phyloP scores from a whole-genome alignment of 2,329 filamentous ascomycete species.

The Colletotrichum orchidophilum region DNA sequence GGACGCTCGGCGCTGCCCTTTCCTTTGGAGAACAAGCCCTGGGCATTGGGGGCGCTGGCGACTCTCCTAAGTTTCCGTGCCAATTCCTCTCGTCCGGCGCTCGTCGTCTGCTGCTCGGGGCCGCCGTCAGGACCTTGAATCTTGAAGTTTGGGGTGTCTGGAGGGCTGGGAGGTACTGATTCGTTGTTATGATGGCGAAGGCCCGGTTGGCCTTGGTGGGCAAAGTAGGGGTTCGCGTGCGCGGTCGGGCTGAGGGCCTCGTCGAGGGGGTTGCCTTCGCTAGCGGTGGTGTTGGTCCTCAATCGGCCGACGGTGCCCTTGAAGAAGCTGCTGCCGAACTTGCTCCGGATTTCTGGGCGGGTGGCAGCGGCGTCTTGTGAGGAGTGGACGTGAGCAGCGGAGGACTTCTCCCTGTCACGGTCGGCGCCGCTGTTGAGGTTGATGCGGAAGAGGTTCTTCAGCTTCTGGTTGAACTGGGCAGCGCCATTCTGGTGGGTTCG shows the following conservation, averaged over 20 bases:
- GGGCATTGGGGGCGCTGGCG: slow-evolving; percentile 95
- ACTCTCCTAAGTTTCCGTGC: slow-evolving; percentile 93
- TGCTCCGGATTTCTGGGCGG: slow-evolving; percentile 57
- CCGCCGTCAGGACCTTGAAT: slow-evolving; percentile 73
- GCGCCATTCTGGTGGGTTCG: slow-evolving; percentile 60
- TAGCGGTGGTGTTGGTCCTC: slow-evolving; percentile 89
- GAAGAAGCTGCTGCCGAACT: slow-evolving; percentile 89
- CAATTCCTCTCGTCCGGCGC: slow-evolving; percentile 90
- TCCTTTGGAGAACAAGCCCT: slow-evolving; percentile 80
- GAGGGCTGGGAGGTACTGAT: slow-evolving; percentile 91
- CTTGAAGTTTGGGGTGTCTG: slow-evolving; percentile 85
- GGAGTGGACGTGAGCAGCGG: slow-evolving; percentile 47
- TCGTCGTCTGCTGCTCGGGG: slow-evolving; percentile 73
- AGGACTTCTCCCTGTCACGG: slow-evolving; percentile 41
- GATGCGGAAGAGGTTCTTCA: slow-evolving; percentile 78
- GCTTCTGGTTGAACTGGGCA: slow-evolving; percentile 72
- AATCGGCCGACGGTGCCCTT: slow-evolving; percentile 86
- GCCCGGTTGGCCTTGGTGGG: slow-evolving; percentile 92
- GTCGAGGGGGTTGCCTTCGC: slow-evolving; percentile 90
- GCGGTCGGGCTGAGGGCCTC: slow-evolving; percentile 91
- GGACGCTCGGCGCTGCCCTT: slow-evolving; percentile 73
- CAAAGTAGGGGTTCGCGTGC: slow-evolving; percentile 96
- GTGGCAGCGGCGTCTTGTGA: slow-evolving; percentile 52
- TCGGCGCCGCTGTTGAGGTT: slow-evolving; percentile 56
- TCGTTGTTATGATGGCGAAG: slow-evolving; percentile 94